A percentile compares a stretch with the other conserved stretches of the same genome.
phyloP scores from a whole-genome alignment of 2,329 filamentous ascomycete genomes.

The Whalleya microplaca region DNA sequence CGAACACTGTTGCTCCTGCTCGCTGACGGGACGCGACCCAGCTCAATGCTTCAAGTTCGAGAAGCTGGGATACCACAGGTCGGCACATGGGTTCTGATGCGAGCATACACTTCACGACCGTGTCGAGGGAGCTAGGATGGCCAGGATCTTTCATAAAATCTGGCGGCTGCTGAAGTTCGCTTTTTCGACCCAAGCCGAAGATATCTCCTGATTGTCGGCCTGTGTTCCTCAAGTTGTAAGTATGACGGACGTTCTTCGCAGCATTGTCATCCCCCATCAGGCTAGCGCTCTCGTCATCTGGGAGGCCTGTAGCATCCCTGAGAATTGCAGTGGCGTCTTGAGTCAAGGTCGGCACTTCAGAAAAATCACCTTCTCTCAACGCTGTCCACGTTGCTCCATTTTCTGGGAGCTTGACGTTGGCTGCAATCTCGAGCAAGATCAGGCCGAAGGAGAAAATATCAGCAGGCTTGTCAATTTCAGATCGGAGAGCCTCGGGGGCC shows the following conservation, averaged over 20 bases:
- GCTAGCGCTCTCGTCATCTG: slow-evolving; percentile 50
- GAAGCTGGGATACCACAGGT: slow-evolving; percentile 74
- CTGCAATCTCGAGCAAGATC: slow-evolving; percentile 92
- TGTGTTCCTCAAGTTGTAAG: slow-evolving; percentile 31
- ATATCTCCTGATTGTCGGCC: slow-evolving; percentile 43
- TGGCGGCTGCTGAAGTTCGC: slow-evolving; percentile 67
- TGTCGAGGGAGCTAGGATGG: slow-evolving; percentile 77
- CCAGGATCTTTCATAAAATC: slow-evolving; percentile 83
- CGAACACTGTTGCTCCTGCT: slow-evolving; percentile 91
- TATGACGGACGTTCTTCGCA: slow-evolving; percentile 24
- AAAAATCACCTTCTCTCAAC: slow-evolving; percentile 85
- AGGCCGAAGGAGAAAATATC: slow-evolving; percentile 94
- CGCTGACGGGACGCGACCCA: slow-evolving; percentile 81
- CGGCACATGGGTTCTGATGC: slow-evolving; percentile 72
- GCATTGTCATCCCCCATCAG: slow-evolving; percentile 35
- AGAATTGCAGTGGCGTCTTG: slow-evolving; percentile 72
- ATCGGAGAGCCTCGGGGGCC: slow-evolving; percentile 86
- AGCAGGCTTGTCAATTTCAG: slow-evolving; percentile 84
- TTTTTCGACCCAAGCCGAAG: slow-evolving; percentile 53
- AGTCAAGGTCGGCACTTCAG: slow-evolving; percentile 84
- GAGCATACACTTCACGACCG: slow-evolving; percentile 87
- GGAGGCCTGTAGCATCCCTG: slow-evolving; percentile 76
- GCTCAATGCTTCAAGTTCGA: slow-evolving; percentile 72
- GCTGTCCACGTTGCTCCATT: slow-evolving; percentile 92
- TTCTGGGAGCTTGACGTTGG: slow-evolving; percentile 90